Evolutionary conservation across 805 yeast genomes (phyloP).

Genomic region (Nakazawaea pomicola): DNA sequence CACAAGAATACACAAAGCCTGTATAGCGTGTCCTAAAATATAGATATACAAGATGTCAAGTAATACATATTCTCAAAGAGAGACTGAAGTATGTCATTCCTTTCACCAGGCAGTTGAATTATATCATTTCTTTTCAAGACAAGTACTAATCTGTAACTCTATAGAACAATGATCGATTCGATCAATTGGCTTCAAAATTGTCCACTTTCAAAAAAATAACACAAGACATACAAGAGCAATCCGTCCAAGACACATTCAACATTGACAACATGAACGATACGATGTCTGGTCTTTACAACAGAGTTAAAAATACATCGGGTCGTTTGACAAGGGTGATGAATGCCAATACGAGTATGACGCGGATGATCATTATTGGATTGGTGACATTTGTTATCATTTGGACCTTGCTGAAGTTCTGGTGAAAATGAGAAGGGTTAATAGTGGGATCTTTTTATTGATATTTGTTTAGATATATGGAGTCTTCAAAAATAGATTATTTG

Average conservation of each 20-base stretch:
- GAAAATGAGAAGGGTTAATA: slow-evolving; percentile 8
- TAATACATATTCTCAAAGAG: slow-evolving; percentile 23
- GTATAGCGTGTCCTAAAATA: neutral
- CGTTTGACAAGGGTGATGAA: slow-evolving; percentile 51
- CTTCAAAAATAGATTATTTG: neutral
- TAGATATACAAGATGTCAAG: slow-evolving; percentile 18
- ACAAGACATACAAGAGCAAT: slow-evolving; percentile 61
- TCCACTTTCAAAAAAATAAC: slow-evolving; percentile 62
- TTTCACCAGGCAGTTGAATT: neutral
- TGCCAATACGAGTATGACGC: slow-evolving; percentile 55
- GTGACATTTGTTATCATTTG: slow-evolving; percentile 51
- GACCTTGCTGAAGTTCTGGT: slow-evolving; percentile 46
- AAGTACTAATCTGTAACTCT: too few species aligned
- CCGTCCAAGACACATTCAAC: slow-evolving; percentile 45
- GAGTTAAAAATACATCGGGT: slow-evolving; percentile 46
- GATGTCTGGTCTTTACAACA: slow-evolving; percentile 42
- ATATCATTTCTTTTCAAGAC: slow-evolving; percentile 14
- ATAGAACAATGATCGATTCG: slow-evolving; percentile 63
- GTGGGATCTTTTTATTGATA: neutral
- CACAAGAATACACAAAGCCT: slow-evolving; percentile 13
- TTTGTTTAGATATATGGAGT: neutral
- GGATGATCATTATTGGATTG: slow-evolving; percentile 55
- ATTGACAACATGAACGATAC: slow-evolving; percentile 41
- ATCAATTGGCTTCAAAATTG: slow-evolving; percentile 60
- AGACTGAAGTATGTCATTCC: slow-evolving; percentile 16